These are phyloP conservation scores for Globisporangium paddicum DNA, from an alignment of 352 stramenopile species.

Conservation along the genomic window DNA sequence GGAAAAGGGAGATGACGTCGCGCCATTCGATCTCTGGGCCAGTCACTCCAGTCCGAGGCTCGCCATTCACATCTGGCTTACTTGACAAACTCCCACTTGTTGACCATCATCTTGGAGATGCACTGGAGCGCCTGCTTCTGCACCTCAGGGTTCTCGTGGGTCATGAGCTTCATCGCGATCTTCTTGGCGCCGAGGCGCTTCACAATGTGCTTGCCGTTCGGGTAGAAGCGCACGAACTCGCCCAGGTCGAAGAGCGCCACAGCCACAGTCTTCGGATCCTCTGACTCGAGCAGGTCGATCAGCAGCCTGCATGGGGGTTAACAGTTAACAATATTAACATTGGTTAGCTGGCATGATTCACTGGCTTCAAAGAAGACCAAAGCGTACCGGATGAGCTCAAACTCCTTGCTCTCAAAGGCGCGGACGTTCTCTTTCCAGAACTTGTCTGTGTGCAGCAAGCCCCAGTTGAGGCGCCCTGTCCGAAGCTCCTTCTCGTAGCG, in stretches of 20 bases:
- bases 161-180: conserved; percentile 96
- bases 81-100: conserved; percentile 96
- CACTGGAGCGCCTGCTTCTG: conserved; percentile 97
- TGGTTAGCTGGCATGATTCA: background rate
- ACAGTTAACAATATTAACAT: conserved; percentile 1
- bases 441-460: conserved; percentile 95
- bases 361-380: background rate
- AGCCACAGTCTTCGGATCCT: conserved; percentile 92
- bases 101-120: conserved; percentile 99
- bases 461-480: conserved; percentile 94
- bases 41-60: background rate
- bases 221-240: conserved; percentile 97
- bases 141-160: conserved; percentile 95
- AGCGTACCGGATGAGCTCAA: conserved; percentile 85
- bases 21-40: background rate
- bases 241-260: conserved; percentile 97
- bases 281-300: conserved; percentile 90
- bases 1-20: background rate
- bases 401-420: conserved; percentile 96
- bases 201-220: conserved; percentile 94
- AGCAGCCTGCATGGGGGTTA: conserved; percentile 69
- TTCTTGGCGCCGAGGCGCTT: conserved; percentile 96
- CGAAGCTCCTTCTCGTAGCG: conserved; percentile 95
- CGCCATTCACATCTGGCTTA: conserved; percentile 18
- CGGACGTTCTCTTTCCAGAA: conserved; percentile 99